Conservation (phyloP, 495 filamentous ascomycete genomes). For the Tricharina praecox region DNA sequence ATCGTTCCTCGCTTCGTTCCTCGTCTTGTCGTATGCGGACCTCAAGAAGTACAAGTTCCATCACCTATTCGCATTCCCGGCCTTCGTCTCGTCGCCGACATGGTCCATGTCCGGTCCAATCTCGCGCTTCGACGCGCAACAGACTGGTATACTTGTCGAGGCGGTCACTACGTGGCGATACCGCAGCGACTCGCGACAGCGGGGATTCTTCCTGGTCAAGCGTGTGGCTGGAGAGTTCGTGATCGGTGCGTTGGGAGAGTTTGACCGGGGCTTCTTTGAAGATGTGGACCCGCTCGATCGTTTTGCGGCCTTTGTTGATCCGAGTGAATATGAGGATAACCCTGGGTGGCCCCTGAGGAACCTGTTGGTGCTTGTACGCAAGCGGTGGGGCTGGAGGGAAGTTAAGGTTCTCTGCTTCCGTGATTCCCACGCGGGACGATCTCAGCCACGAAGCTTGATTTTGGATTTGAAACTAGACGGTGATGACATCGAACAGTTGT, state of each 20-base stretch:
- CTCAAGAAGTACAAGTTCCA: constrained; percentile 90
- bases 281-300: constrained; percentile 47
- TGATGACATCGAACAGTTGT: constrained; percentile 19
- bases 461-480: constrained; percentile 45
- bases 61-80: constrained; percentile 90
- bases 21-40: constrained; percentile 83
- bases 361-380: constrained; percentile 65
- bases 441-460: constrained; percentile 64
- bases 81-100: constrained; percentile 66
- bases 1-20: constrained; percentile 72
- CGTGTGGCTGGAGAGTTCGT: constrained; percentile 43
- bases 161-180: constrained; percentile 74
- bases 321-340: constrained; percentile 68
- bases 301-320: constrained; percentile 76
- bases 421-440: constrained; percentile 56
- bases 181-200: constrained; percentile 56
- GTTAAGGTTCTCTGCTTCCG: constrained; percentile 83
- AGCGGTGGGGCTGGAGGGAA: constrained; percentile 57
- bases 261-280: constrained; percentile 77
- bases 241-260: constrained; percentile 54
- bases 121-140: constrained; percentile 39
- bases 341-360: constrained; percentile 91
- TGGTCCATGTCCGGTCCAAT: constrained; percentile 43
- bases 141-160: constrained; percentile 60
- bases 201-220: constrained; percentile 88